Evolutionary conservation across 768 basidiomycete species (phyloP), one percentile per base, ranked within the genome.

Genomic region (Podaxis sp.): DNA sequence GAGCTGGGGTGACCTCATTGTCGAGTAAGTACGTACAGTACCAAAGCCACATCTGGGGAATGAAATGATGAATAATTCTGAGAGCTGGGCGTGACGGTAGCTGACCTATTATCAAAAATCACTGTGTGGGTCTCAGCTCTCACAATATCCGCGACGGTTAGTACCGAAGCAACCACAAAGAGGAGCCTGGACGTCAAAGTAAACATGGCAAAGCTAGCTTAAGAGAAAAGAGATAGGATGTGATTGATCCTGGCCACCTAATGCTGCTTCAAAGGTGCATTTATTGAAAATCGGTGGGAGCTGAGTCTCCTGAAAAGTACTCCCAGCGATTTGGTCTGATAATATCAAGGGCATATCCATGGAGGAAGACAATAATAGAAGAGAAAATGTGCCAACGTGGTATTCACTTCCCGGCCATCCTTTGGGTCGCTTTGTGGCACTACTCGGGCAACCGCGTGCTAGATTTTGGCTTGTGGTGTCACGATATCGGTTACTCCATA

Each of bases 1-100:
- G 17, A 42, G 4, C 19, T 1, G n/a, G 7, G 19, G 17, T 2
- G 15, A 3, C 33, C 33, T 33, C 44, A 46, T 0, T 5, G 5
- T n/a, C 7, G 15, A 8, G 44, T 19, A 17, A 33, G 33, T 13
- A 58, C 69, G 40, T 54, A 78, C 77, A 30, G 74, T 77, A 58
- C 77, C 76, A 62, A 54, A 66, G 3, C 76, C 76, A 67, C 77
- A 78, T 19, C 75, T 76, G 22, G 17, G 1, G 22, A 30, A 48
- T 15, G 40, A 38, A 13, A 52, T 0, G 3, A 30, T 52, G 12
- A 44, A 24, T 42, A 39, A 52, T 15, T 9, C 28, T 12, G 22
- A 9, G 44, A 17, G 19, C 30, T 19, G 12, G 6, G n/a, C 1
- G 28, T 19, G 69, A 67, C 55, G 22, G 26, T 9, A 4, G 19